Evolutionary conservation across 2,329 filamentous ascomycete species (phyloP), one percentile per base, ranked within the genome.

Genomic region (Fusarium tupiense): DNA sequence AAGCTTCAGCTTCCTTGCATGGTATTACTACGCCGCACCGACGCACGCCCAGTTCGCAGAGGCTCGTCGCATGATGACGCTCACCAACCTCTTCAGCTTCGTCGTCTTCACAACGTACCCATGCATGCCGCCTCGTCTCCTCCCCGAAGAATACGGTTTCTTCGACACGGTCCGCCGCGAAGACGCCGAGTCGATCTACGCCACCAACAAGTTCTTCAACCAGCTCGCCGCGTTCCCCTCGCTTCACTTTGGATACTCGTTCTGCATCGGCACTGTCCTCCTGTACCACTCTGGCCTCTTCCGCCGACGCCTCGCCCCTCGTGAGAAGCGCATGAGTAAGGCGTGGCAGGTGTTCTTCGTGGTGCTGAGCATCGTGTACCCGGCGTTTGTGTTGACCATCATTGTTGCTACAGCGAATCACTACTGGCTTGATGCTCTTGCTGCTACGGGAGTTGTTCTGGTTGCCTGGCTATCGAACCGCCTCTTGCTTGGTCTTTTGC

Each of bases 351-450:
- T 66, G 29, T 79, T 81, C 53, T 81, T 80, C 46, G 78, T 73
- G 26, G 47, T 49, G 9, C 56, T 88, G 22, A 88, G 88, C 37
- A 66, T 90, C 24, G 81, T 83, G 53, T 90, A 90, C 75, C 88
- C 88, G 4, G 74, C 80, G 10, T 85, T 88, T 76, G 88, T 90
- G 59, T 77, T 91, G 56, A 83, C 86, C 1, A 87, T 87, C 37
- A 91, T 91, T 67, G 86, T 91, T 35, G 87, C 89, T 22, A 91
- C 89, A 1, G 90, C 89, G 40, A 91, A 91, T 75, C 90, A 87
- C 75, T 87, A 93, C 79, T 87, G 92, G 53, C 85, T 93, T 9
- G 91, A 93, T 80, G 91, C 91, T 0, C 84, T 92, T 26, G 91
- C 90, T 3, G 91, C 91, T 1, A 86, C 88, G 2, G 75, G 88